Conservation (phyloP, 495 filamentous ascomycete species). For the Penicillium herquei region DNA sequence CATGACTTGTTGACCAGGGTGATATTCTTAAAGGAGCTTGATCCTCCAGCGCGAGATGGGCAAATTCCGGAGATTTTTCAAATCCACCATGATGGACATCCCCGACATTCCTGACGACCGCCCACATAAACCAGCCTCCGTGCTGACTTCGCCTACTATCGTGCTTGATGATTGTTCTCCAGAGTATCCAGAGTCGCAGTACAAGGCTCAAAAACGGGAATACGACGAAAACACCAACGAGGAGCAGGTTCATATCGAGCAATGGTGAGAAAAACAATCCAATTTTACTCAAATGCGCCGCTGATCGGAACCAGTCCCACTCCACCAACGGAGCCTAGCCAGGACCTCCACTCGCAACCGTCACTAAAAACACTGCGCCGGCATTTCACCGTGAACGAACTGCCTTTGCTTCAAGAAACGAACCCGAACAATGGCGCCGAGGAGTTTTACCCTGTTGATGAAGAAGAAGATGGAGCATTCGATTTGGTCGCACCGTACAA, state of each 20-base stretch:
- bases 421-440: constrained; percentile 32
- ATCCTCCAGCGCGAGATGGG: not conserved
- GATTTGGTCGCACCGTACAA: constrained; percentile 33
- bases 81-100: constrained; percentile 11
- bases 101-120: constrained; percentile 21
- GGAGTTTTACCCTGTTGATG: constrained; percentile 27
- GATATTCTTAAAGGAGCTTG: constrained; percentile 3
- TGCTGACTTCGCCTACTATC: constrained; percentile 11
- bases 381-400: constrained; percentile 22
- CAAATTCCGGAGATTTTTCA: not conserved
- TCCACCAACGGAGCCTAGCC: constrained; percentile 7
- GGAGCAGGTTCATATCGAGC: not conserved
- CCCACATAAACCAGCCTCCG: constrained; percentile 10
- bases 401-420: constrained; percentile 30
- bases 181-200: constrained; percentile 4
- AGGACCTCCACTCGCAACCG: constrained; percentile 12
- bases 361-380: constrained; percentile 27
- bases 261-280: constrained; percentile 7
- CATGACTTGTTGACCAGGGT: constrained; percentile 2
- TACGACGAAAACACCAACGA: not conserved
- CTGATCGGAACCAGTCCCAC: constrained; percentile 3
- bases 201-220: not conserved
- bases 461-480: constrained; percentile 27
- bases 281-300: constrained; percentile 1
- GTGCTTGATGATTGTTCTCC: constrained; percentile 10